Percentiles rank a stretch among this genome's conserved stretches.
phyloP scores from a whole-genome alignment of 768 basidiomycete genomes.

The Chalciporus pseudorubinellus region DNA sequence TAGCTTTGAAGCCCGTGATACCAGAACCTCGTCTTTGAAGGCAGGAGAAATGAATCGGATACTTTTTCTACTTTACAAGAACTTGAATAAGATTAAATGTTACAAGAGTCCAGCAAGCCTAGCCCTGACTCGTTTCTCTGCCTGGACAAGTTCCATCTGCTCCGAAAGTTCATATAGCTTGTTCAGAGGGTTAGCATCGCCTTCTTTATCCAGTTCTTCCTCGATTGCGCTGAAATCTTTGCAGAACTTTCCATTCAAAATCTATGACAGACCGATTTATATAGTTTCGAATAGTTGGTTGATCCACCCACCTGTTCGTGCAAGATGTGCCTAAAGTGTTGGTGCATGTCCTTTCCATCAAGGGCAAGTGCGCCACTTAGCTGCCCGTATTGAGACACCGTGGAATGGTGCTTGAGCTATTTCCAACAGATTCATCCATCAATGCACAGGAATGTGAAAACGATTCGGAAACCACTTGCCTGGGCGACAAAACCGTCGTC shows the following conservation, averaged over 20 bases:
- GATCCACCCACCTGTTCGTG: slow-evolving; percentile 47
- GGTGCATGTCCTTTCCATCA: slow-evolving; percentile 46
- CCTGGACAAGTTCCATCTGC: slow-evolving; percentile 52
- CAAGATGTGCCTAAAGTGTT: slow-evolving; percentile 58
- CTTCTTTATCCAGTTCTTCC: slow-evolving; percentile 54
- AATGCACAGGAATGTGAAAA: background rate
- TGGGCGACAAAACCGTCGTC: slow-evolving; percentile 64
- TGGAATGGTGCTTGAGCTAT: slow-evolving; percentile 60
- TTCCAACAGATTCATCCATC: background rate
- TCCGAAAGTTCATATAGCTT: slow-evolving; percentile 49
- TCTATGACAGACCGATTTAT: slow-evolving; percentile 30
- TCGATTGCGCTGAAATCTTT: slow-evolving; percentile 55
- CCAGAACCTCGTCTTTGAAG: too few relatives aligned
- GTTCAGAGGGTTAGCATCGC: slow-evolving; percentile 52
- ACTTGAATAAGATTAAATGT: background rate
- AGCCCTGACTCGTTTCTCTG: slow-evolving; percentile 56
- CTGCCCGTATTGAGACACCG: slow-evolving; percentile 62
- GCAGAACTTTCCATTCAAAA: slow-evolving; percentile 60
- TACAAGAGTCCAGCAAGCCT: slow-evolving; percentile 44
- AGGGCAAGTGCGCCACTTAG: slow-evolving; percentile 55
- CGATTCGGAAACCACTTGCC: slow-evolving; percentile 28
- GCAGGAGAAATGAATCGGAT: too few relatives aligned
- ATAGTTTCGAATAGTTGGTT: background rate
- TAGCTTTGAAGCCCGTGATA: too few relatives aligned
- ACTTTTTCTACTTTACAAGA: background rate